Conservation (phyloP, 2,329 filamentous ascomycete genomes). For the Fusarium falciforme region DNA sequence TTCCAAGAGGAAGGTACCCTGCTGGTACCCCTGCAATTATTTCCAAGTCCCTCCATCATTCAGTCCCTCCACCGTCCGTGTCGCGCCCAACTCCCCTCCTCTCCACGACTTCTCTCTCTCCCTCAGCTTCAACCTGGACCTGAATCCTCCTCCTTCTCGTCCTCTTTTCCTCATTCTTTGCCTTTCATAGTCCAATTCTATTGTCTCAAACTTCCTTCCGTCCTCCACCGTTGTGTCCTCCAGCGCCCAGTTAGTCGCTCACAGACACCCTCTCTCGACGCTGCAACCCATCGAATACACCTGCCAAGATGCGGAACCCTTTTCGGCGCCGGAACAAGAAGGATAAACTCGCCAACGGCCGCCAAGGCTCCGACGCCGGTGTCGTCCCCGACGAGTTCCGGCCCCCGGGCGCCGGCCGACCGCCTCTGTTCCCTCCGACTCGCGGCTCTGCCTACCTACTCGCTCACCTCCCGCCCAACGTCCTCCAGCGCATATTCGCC, state of each 20-base stretch:
- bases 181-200: conserved; percentile 3
- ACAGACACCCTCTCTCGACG: conserved; percentile 6
- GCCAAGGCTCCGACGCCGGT: conserved; percentile 38
- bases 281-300: conserved; percentile 1
- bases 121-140: conserved; percentile 8
- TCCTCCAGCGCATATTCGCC: conserved; percentile 82
- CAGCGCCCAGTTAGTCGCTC: not conserved
- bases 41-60: conserved; percentile 29
- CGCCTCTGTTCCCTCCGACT: conserved; percentile 52
- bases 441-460: conserved; percentile 57
- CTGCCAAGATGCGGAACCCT: conserved; percentile 50
- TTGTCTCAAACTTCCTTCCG: not conserved
- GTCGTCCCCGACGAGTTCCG: conserved; percentile 46
- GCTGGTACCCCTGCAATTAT: conserved; percentile 32
- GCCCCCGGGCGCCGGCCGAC: conserved; percentile 39
- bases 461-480: conserved; percentile 70
- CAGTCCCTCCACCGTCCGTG: not conserved
- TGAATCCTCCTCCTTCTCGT: conserved; percentile 4
- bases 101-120: conserved; percentile 19
- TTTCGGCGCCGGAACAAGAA: conserved; percentile 55
- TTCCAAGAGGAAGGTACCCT: conserved; percentile 34
- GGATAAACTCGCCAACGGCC: conserved; percentile 42
- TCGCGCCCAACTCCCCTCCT: conserved; percentile 24
- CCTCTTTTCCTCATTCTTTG: conserved; percentile 2
- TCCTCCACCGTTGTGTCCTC: not conserved